Evolutionary conservation across 352 stramenopile genomes (phyloP), one percentile per base, ranked within the genome.

Genomic region (Globisporangium nunn): DNA sequence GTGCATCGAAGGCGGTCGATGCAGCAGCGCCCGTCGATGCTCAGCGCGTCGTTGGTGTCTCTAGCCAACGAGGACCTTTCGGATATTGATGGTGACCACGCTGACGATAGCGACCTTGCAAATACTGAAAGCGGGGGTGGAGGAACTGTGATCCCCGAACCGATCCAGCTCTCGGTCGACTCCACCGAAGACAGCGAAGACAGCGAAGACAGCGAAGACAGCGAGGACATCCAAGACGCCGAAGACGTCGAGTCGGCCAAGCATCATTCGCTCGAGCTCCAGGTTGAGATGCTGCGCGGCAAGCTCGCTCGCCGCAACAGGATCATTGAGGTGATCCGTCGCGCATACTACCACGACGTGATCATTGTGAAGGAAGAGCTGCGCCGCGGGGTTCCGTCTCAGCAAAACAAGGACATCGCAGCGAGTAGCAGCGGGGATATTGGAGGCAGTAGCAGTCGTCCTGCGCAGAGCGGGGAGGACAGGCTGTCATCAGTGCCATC

Each of bases 361-460:
- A 78, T 93, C 56, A 56, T 88, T n/a, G 70, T 93, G 46, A 93
- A 93, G 56, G 83, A 93, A 44, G 77, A 90, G 46, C 62, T 93
- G 14, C 79, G 75, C 1, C 69, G 81, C 23, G 52, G 35, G 31
- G n/a, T 14, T 15, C 14, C 41, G 39, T 40, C 41, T 51, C 43
- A 14, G 54, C 33, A n/a, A 37, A 39, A 40, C 35, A 40, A 11
- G 35, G 35, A 40, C 0, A 14, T 11, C 55, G 57, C 30, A 35
- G 40, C 47, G 48, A 48, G 47, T 48, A 23, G 52, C 31, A 41
- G 15, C 6, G 43, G 37, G 17, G n/a, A 39, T 23, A 14, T 31
- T 33, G 10, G 11, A 8, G 15, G 43, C 43, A 48, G 43, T 6
- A 48, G 35, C 15, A 41, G 33, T 48, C 15, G 41, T 23, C 23